Evolutionary conservation across 257 asterid species (phyloP).

Genomic region (Perilla frutescens): DNA sequence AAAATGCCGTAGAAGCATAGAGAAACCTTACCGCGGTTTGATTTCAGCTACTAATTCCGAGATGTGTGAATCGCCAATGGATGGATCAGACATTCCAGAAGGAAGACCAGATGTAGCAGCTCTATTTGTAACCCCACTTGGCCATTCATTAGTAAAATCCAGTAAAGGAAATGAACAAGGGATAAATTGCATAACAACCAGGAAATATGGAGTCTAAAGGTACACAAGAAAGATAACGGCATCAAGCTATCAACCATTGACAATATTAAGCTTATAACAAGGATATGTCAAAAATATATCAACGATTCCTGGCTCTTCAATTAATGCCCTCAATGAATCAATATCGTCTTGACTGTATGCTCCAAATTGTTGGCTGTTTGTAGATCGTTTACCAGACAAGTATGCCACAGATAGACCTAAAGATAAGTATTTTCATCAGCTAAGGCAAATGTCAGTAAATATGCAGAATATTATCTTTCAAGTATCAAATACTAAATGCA

Average conservation of each 20-base stretch:
- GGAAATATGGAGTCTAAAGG: conserved; percentile 19
- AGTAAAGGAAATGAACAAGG: conserved; percentile 57
- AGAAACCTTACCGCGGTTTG: conserved; percentile 84
- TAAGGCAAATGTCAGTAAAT: conserved; percentile 10
- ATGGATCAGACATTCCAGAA: conserved; percentile 60
- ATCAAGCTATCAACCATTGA: conserved; percentile 8
- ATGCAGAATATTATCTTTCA: conserved; percentile 13
- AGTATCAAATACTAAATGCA: conserved; percentile 28
- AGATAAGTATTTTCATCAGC: conserved; percentile 41
- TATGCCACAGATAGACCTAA: conserved; percentile 80
- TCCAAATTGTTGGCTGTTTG: conserved; percentile 72
- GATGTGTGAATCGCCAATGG: conserved; percentile 60
- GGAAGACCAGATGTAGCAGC: conserved; percentile 65
- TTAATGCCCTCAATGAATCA: conserved; percentile 91
- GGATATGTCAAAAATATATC: conserved; percentile 98
- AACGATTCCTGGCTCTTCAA: conserved; percentile 81
- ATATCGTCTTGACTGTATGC: conserved; percentile 85
- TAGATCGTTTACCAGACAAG: conserved; percentile 85
- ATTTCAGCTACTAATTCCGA: conserved; percentile 87
- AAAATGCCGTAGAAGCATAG: neutral
- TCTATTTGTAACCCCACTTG: conserved; percentile 67
- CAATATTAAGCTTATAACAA: conserved; percentile 40
- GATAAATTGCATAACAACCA: conserved; percentile 14
- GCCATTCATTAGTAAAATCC: conserved; percentile 90
- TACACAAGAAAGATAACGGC: conserved; percentile 19